A percentile compares a stretch with the other conserved stretches of the same genome.
These are phyloP conservation scores for Amanita jacksonii DNA, from an alignment of 768 basidiomycete species.

Conservation along the genomic window DNA sequence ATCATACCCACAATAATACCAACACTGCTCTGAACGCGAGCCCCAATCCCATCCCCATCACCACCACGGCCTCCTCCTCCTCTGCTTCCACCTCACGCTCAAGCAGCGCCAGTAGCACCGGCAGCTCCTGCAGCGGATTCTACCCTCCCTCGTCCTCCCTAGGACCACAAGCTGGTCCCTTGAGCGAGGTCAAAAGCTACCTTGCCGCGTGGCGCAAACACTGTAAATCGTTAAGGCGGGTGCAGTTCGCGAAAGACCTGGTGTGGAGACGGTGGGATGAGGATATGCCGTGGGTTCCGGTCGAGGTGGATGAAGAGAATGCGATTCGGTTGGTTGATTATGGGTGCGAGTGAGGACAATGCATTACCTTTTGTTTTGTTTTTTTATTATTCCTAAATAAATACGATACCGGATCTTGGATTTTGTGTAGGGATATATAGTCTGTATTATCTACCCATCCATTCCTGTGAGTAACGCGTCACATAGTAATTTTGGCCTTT, in stretches of 20 bases:
- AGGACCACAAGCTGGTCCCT: conserved; percentile 12
- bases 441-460: too few species aligned
- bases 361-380: too few species aligned
- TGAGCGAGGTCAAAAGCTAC: conserved; percentile 24
- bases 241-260: conserved; percentile 30
- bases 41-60: background rate
- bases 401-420: too few species aligned
- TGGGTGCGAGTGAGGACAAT: too few species aligned
- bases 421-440: too few species aligned
- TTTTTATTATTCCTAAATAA: too few species aligned
- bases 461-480: too few species aligned
- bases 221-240: conserved; percentile 27
- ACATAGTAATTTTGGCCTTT: too few species aligned
- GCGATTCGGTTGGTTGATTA: conserved; percentile 1
- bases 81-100: too few species aligned
- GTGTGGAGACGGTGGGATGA: conserved; percentile 29
- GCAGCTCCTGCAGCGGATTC: background rate
- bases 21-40: background rate
- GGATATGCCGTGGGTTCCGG: conserved; percentile 24
- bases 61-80: background rate
- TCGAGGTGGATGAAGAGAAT: conserved; percentile 3
- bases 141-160: background rate
- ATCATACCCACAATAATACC: background rate
- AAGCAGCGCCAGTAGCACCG: background rate
- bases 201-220: conserved; percentile 35